These are phyloP conservation scores for Lactarius sp. DNA, from an alignment of 768 basidiomycete species.

Conservation along the genomic window DNA sequence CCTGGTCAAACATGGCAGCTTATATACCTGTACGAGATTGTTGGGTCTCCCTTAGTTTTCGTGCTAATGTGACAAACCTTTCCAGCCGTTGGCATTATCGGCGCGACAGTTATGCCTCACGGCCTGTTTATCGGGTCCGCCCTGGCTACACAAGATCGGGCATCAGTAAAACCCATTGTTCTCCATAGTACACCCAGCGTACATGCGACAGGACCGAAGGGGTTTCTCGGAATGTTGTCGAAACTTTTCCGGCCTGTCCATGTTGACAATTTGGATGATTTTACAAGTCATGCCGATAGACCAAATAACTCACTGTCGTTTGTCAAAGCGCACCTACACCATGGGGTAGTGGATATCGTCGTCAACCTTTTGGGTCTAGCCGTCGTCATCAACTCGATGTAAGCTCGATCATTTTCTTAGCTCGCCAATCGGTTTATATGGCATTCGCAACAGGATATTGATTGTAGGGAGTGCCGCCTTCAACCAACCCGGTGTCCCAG, in stretches of 20 bases:
- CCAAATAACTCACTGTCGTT: slow-evolving; percentile 54
- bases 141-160: slow-evolving; percentile 40
- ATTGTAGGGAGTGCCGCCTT: slow-evolving; percentile 82
- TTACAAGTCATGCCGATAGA: slow-evolving; percentile 36
- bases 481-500: slow-evolving; percentile 40
- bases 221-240: background rate
- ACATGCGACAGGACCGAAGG: background rate
- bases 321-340: slow-evolving; percentile 57
- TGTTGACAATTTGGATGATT: slow-evolving; percentile 9
- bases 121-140: slow-evolving; percentile 42
- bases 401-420: slow-evolving; percentile 29
- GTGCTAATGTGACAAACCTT: background rate
- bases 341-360: slow-evolving; percentile 63
- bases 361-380: slow-evolving; percentile 76
- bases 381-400: slow-evolving; percentile 83
- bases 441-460: slow-evolving; percentile 53
- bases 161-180: slow-evolving; percentile 17
- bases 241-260: slow-evolving; percentile 6
- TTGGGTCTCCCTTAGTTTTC: background rate
- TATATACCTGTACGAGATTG: slow-evolving; percentile 22
- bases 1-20: slow-evolving; percentile 18
- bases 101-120: slow-evolving; percentile 48
- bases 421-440: background rate
- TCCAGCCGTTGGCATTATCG: slow-evolving; percentile 29
- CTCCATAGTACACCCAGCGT: background rate